Evolutionary conservation across 1,284 basidiomycete species (phyloP).

Genomic region (Leccinum angustisporum): DNA sequence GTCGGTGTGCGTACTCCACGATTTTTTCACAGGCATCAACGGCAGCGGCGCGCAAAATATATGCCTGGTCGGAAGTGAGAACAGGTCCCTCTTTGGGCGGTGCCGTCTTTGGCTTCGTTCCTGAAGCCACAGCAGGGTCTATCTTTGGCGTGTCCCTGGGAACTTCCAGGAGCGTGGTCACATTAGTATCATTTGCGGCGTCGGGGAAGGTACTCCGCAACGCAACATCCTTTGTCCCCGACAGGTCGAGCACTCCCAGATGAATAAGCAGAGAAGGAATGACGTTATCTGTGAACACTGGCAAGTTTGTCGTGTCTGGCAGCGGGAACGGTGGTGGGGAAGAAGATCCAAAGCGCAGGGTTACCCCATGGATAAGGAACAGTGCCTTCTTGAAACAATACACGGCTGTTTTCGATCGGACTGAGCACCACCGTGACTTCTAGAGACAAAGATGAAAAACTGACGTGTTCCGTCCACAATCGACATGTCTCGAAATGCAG

Average conservation of each 20-base stretch:
- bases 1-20: conserved; percentile 49
- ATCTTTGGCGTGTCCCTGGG: conserved; percentile 19
- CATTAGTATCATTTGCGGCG: conserved; percentile 38
- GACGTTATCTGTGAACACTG: conserved; percentile 86
- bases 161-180: conserved; percentile 43
- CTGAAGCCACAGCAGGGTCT: conserved; percentile 9
- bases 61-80: conserved; percentile 62
- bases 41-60: conserved; percentile 76
- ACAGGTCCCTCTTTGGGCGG: conserved; percentile 61
- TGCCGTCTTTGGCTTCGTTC: conserved; percentile 22
- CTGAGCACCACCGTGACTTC: conserved; percentile 6
- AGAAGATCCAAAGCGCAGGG: conserved; percentile 57
- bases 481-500: conserved; percentile 75
- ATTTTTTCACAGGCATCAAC: conserved; percentile 75
- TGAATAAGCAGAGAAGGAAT: conserved; percentile 81
- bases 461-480: conserved; percentile 60
- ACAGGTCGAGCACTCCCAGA: conserved; percentile 71
- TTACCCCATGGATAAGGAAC: conserved; percentile 74
- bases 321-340: conserved; percentile 57
- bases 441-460: conserved; percentile 30
- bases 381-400: conserved; percentile 90
- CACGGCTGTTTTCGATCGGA: conserved; percentile 48
- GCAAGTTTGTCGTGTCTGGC: conserved; percentile 58
- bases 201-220: conserved; percentile 47
- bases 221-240: conserved; percentile 39